Base-by-base conservation (phyloP, 495 filamentous ascomycete species). In the Pyrenula massariospora region DNA sequence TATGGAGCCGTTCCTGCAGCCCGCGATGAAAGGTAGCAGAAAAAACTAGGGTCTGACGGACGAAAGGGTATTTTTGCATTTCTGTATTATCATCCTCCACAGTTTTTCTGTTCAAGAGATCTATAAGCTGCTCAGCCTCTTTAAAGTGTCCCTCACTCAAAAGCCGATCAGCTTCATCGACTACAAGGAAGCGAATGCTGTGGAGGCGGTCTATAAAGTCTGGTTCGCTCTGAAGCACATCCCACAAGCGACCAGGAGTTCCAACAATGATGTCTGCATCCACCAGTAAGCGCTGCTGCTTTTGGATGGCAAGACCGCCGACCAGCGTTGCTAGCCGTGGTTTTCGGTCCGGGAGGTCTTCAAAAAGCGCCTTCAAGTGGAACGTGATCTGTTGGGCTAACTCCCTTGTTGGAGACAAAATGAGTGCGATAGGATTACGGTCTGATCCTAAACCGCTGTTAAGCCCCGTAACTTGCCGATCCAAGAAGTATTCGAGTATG, bases 61-160 rank as follows among this genome's bases (percentile, higher is more conserved):
- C 15, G 8, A 15, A 8, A 5, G 31, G 8, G 15, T 15, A 5
- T 42, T 42, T 42, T 22, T 89, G 77, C n/a, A 70, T 59, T 12
- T 59, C 50, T 47, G 25, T 54, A 24, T 47, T 52, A 20, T 54
- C 56, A 53, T 54, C 62, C 21, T 54, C 53, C 15, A 71, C 68
- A 53, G 72, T 70, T 15, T 73, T 62, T 23, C 81, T 74, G 58
- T 94, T 87, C 3, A 98, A 71, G 0, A 88, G 78, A 54, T 78
- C 79, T 12, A 98, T 66, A 42, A 97, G 90, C 52, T 97, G 84
- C 49, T 89, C 84, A 0, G 91, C 81, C 64, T 98, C 93, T 68
- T 96, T 91, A 71, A 94, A 98, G 65, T 95, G 86, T 2, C 93
- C 93, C 64, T 95, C 86, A 56, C 90, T 93, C 47, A 98, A 73